These are phyloP conservation scores for Myrica gale DNA, from an alignment of 306 rosid genomes.

Conservation along the genomic window DNA sequence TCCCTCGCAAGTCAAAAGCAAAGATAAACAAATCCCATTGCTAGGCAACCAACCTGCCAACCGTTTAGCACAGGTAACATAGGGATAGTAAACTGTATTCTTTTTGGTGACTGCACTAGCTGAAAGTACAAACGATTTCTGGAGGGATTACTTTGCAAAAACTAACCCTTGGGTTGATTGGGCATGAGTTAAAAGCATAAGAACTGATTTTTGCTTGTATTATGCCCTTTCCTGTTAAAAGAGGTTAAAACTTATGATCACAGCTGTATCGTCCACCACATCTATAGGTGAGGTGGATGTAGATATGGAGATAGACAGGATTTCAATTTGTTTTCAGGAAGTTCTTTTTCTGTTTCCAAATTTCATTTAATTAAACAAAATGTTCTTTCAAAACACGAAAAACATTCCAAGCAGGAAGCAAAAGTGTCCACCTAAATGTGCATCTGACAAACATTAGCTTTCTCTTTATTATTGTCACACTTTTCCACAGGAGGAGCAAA, in stretches of 20 bases:
- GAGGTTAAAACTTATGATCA: background rate
- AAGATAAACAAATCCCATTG: background rate
- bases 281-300: background rate
- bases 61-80: background rate
- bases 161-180: background rate
- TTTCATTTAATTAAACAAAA: background rate
- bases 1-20: background rate
- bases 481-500: background rate
- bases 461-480: background rate
- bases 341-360: background rate
- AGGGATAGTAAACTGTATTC: background rate
- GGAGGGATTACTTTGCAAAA: background rate
- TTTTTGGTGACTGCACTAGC: background rate
- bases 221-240: background rate
- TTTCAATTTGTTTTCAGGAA: background rate
- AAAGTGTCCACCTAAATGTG: background rate
- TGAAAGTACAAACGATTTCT: background rate
- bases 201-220: background rate
- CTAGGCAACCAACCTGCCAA: constrained; percentile 8
- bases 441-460: background rate
- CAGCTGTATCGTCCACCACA: background rate
- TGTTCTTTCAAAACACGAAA: background rate
- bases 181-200: background rate
- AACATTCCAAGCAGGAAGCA: background rate
- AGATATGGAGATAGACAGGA: background rate